Evolutionary conservation across 139 green algal genomes (phyloP), one percentile per base, ranked within the genome.

Genomic region (Chloropicon primus): DNA sequence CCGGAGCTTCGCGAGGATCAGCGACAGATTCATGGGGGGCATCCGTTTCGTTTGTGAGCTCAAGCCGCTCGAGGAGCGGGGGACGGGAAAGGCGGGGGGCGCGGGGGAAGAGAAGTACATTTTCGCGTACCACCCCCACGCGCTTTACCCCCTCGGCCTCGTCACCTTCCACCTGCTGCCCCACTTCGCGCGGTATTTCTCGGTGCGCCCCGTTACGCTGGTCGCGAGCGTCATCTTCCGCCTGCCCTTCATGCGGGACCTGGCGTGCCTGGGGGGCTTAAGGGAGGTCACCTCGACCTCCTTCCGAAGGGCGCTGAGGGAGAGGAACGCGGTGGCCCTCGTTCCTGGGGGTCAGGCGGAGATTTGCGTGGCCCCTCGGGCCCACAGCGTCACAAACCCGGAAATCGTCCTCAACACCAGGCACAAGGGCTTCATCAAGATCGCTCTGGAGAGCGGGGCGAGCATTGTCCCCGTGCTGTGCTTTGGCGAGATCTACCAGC

Each of bases 271-370:
- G 41, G 41, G 10, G 41, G 41, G 41, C 5, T 62, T 80, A 83
- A 74, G 75, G 41, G 77, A 88, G 81, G 90, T 95, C 2, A 85
- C 78, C 24, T 82, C 85, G 22, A 77, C 71, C 71, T 92, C 90
- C 0, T 93, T 96, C 77, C 72, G 88, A 1, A 54, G 74, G 3
- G 85, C 87, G 0, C 81, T 96, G 24, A 21, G 78, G 17, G 89
- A 96, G 29, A 79, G 82, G 0, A 78, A 86, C 1, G 78, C 82
- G 0, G 91, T 96, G 21, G 79, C 96, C 54, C 75, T 96, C 53
- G 92, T 92, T 78, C 91, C 91, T 1, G 91, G 91, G 22, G 91
- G 91, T 28, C 91, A 96, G 78, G 90, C 90, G 26, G 90, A 94
- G 85, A 77, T 94, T 17, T 62, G 41, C 41, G 41, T 62, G 5